Percentiles rank a stretch among this genome's conserved stretches.
Evolutionary conservation across 2,329 filamentous ascomycete genomes (phyloP).

Genomic region (Zarea fungicola): DNA sequence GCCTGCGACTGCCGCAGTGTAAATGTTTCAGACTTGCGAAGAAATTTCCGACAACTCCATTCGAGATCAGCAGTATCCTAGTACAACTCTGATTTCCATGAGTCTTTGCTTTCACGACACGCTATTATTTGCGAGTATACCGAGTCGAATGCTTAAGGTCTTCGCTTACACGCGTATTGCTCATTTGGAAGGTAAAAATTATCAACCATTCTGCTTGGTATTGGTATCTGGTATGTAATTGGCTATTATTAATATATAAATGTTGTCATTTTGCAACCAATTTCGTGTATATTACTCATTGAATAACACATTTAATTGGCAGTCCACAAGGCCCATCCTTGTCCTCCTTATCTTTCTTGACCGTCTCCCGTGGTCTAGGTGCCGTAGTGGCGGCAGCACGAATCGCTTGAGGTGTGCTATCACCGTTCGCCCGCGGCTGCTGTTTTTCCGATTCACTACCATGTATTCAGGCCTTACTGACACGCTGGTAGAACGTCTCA

Average conservation of each 20-base stretch:
- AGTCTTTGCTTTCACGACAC: too few relatives aligned
- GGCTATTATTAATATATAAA: constrained; percentile 12
- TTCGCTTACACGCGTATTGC: too few relatives aligned
- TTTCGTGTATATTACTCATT: constrained; percentile 35
- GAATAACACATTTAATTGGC: constrained; percentile 66
- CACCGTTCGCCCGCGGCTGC: constrained; percentile 17
- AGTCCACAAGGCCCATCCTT: constrained; percentile 71
- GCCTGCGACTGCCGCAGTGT: too few relatives aligned
- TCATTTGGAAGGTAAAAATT: too few relatives aligned
- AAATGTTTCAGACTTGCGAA: too few relatives aligned
- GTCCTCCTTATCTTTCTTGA: constrained; percentile 39
- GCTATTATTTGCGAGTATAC: too few relatives aligned
- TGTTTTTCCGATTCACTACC: constrained; percentile 36
- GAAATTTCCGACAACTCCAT: too few relatives aligned
- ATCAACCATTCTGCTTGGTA: too few relatives aligned
- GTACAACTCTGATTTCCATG: too few relatives aligned
- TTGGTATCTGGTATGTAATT: neutral
- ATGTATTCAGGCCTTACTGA: constrained; percentile 70
- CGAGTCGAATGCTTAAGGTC: too few relatives aligned
- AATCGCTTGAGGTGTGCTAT: constrained; percentile 17
- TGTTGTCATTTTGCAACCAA: too few relatives aligned
- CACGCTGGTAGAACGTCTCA: constrained; percentile 72
- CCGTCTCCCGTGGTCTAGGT: constrained; percentile 19
- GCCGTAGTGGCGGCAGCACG: constrained; percentile 17
- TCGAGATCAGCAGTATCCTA: too few relatives aligned